Evolutionary conservation across 208 protist genomes (phyloP).

Genomic region (Wallacemonas sp.): DNA sequence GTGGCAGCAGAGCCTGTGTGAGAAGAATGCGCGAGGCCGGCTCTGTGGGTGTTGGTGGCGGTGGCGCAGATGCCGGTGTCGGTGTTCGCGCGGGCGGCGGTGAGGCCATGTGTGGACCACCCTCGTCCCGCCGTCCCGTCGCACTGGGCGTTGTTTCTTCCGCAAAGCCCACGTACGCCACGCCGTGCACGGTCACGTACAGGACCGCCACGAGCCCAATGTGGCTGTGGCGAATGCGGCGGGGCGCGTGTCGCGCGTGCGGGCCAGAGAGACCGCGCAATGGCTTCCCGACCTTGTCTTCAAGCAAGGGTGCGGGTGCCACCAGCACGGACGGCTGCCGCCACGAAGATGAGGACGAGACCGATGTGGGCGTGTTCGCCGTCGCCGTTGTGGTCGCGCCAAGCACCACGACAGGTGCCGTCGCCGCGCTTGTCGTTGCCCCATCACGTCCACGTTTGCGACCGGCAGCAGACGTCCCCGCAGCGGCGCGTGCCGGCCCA

Average conservation of each 20-base stretch:
- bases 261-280: too few relatives aligned
- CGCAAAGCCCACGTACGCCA: conserved; percentile 56
- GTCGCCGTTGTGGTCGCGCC: background rate
- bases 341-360: background rate
- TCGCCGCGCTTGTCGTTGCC: background rate
- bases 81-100: too few relatives aligned
- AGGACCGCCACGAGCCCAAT: conserved; percentile 63
- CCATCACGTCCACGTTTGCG: background rate
- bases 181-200: conserved; percentile 58
- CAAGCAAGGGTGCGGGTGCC: background rate
- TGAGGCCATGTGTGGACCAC: too few relatives aligned
- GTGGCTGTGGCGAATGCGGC: conserved; percentile 27
- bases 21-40: background rate
- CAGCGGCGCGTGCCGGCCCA: background rate
- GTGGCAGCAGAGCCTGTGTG: conserved; percentile 34
- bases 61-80: background rate
- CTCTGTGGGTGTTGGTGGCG: background rate
- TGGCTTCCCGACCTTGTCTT: background rate
- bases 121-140: too few relatives aligned
- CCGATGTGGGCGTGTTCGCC: background rate
- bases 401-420: conserved; percentile 6
- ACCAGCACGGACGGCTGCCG: conserved; percentile 1
- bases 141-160: too few relatives aligned
- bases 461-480: background rate
- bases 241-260: background rate